phyloP scores from a whole-genome alignment of 1,139 yeast genomes.

The Pichia sp. region DNA sequence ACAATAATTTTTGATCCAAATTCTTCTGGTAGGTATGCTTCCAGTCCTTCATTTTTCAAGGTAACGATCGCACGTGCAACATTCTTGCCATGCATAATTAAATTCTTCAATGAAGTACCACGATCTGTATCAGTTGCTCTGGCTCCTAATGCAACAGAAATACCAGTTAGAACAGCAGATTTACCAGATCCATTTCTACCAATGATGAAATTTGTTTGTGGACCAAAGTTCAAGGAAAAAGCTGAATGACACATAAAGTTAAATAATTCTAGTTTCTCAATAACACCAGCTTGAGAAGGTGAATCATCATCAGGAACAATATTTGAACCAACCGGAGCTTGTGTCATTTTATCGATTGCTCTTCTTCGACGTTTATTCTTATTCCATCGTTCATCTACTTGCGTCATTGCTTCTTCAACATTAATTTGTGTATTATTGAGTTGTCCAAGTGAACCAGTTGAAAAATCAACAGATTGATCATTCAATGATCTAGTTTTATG shows the following conservation, averaged over 20 bases:
- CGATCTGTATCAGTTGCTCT: slow-evolving; percentile 87
- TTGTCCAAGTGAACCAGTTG: not conserved
- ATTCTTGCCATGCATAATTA: slow-evolving; percentile 72
- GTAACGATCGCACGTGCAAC: slow-evolving; percentile 56
- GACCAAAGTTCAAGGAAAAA: slow-evolving; percentile 71
- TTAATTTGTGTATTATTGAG: slow-evolving; percentile 19
- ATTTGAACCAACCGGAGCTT: slow-evolving; percentile 13
- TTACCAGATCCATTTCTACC: slow-evolving; percentile 97
- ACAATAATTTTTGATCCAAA: slow-evolving; percentile 67
- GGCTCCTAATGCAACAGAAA: slow-evolving; percentile 90
- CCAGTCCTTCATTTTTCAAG: slow-evolving; percentile 56
- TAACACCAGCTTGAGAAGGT: slow-evolving; percentile 48
- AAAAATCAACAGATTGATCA: not conserved
- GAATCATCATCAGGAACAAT: slow-evolving; percentile 15
- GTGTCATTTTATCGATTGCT: slow-evolving; percentile 23
- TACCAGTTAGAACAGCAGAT: slow-evolving; percentile 85
- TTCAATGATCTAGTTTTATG: not conserved
- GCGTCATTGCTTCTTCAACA: slow-evolving; percentile 26
- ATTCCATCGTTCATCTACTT: slow-evolving; percentile 19
- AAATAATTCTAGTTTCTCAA: slow-evolving; percentile 48
- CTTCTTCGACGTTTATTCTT: slow-evolving; percentile 15
- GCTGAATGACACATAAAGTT: slow-evolving; percentile 86
- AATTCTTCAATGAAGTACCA: slow-evolving; percentile 61
- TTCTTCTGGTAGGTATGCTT: slow-evolving; percentile 54
- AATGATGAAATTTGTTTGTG: slow-evolving; percentile 80